A percentile compares a stretch with the other conserved stretches of the same genome.
Conservation (phyloP, 1,139 yeast species). For the Yamadazyma songkhlaensis region DNA sequence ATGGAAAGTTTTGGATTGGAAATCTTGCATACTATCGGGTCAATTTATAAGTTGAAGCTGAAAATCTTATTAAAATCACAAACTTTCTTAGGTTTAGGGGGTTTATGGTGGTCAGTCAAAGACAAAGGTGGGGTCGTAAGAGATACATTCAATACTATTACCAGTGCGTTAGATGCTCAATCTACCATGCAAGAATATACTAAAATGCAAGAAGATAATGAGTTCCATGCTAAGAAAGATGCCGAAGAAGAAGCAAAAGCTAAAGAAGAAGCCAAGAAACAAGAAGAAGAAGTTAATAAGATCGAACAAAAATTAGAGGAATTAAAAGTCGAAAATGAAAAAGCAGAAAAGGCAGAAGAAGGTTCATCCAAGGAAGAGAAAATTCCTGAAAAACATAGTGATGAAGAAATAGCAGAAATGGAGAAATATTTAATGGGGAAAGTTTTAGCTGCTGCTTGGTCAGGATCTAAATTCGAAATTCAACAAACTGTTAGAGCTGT, state of each 20-base stretch:
- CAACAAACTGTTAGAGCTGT: slow-evolving; percentile 86
- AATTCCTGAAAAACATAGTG: slow-evolving; percentile 57
- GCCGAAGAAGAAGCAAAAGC: slow-evolving; percentile 29
- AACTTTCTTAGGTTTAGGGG: slow-evolving; percentile 77
- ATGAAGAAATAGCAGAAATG: slow-evolving; percentile 80
- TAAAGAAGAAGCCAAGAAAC: slow-evolving; percentile 20
- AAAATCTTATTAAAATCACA: slow-evolving; percentile 58
- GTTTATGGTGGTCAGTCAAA: slow-evolving; percentile 77
- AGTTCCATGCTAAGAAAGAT: slow-evolving; percentile 42
- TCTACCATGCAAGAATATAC: slow-evolving; percentile 81
- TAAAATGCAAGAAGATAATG: slow-evolving; percentile 62
- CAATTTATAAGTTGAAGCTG: slow-evolving; percentile 70
- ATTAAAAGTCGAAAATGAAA: slow-evolving; percentile 7
- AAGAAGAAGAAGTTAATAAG: slow-evolving; percentile 18
- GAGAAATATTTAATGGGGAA: slow-evolving; percentile 87
- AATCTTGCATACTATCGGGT: slow-evolving; percentile 82
- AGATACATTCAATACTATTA: slow-evolving; percentile 82
- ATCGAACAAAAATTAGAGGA: slow-evolving; percentile 11
- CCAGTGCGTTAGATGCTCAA: slow-evolving; percentile 89
- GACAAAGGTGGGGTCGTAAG: slow-evolving; percentile 84
- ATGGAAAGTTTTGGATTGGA: slow-evolving; percentile 95
- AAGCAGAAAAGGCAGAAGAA: slow-evolving; percentile 4
- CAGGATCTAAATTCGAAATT: slow-evolving; percentile 86
- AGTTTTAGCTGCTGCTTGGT: slow-evolving; percentile 94
- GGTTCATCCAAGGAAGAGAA: slow-evolving; percentile 14